Evolutionary conservation across 2,329 filamentous ascomycete genomes (phyloP), one percentile per base, ranked within the genome.

Genomic region (Thielaviopsis cerberus): DNA sequence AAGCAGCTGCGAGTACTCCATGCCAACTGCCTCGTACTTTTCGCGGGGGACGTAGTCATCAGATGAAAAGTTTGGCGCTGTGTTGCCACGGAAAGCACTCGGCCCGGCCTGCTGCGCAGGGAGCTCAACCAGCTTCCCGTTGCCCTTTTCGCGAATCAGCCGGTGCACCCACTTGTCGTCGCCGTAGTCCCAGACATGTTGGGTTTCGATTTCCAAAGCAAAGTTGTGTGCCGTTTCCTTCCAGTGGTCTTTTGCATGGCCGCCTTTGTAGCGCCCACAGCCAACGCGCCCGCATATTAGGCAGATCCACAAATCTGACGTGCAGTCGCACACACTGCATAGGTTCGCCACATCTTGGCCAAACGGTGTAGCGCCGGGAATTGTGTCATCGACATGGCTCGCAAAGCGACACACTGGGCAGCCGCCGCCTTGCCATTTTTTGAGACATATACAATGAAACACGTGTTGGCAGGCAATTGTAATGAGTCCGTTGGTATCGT

Each of bases 391-490:
- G 63, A 70, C 70, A 61, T 69, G 72, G 59, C 78, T 74, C 1
- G 90, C 94, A 65, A 94, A 95, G 34, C 92, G 82, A 66, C 92
- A 98, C 6, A 98, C 89, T 0, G 92, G 92, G 67, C 92, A 98
- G 4, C 91, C 91, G 25, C 83, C 86, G 4, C 91, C 90, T 67
- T 87, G 88, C 92, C 92, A 98, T 67, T 92, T 97, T 66, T 95
- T 87, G 0, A 98, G 76, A 70, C 92, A 98, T 1, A 85, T 90
- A 67, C 92, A 97, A 69, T 98, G 92, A 67, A 98, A 98, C 55
- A 97, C 88, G 66, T 98, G 92, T 66, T 97, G 91, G 67, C 92
- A 98, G 27, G 94, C 83, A 48, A 97, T 97, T 0, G 92, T 98
- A 67, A 98, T 80, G 1, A 98, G 75, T 0, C 92, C 92, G 0